Evolutionary conservation across 805 yeast genomes (phyloP).

Genomic region (Yamadazyma sp.): DNA sequence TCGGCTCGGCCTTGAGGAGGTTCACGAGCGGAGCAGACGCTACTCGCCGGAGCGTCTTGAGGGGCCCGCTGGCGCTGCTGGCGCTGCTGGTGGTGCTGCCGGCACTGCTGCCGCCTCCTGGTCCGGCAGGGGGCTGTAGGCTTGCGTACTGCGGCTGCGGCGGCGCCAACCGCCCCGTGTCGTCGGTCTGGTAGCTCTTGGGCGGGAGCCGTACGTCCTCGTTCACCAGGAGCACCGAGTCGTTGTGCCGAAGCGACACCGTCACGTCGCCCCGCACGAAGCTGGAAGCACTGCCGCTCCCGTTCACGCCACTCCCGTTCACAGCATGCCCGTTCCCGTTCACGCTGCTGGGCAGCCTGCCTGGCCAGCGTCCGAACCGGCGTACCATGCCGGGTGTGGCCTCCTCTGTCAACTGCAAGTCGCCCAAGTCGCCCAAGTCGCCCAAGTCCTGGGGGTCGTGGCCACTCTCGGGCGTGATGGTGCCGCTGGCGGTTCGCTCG

Average conservation of each 20-base stretch:
- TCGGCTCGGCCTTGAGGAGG: conserved; percentile 32
- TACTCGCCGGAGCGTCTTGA: conserved; percentile 55
- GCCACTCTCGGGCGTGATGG: not conserved
- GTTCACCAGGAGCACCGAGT: conserved; percentile 29
- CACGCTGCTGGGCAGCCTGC: not conserved
- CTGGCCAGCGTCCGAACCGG: conserved; percentile 5
- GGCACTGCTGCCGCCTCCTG: not conserved
- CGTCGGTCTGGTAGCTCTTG: conserved; percentile 2
- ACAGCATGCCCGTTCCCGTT: conserved; percentile 22
- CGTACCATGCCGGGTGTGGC: conserved; percentile 19
- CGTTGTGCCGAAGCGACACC: conserved; percentile 41
- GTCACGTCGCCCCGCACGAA: conserved; percentile 21
- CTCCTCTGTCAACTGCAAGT: not conserved
- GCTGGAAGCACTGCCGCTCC: too few species aligned
- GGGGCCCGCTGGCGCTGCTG: conserved; percentile 28
- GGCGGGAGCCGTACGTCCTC: conserved; percentile 5
- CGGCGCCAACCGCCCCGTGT: conserved; percentile 3
- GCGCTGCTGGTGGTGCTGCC: not conserved
- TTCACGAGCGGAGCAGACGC: conserved; percentile 79
- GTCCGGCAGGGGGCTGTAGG: too few species aligned
- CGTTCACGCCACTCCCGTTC: too few species aligned
- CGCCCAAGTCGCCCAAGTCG: conserved; percentile 3
- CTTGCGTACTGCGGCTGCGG: conserved; percentile 12
- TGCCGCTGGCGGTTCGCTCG: not conserved
- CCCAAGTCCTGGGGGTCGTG: not conserved